Evolutionary conservation across 2,329 filamentous ascomycete species (phyloP).

Genomic region (Xylariaceae sp.): DNA sequence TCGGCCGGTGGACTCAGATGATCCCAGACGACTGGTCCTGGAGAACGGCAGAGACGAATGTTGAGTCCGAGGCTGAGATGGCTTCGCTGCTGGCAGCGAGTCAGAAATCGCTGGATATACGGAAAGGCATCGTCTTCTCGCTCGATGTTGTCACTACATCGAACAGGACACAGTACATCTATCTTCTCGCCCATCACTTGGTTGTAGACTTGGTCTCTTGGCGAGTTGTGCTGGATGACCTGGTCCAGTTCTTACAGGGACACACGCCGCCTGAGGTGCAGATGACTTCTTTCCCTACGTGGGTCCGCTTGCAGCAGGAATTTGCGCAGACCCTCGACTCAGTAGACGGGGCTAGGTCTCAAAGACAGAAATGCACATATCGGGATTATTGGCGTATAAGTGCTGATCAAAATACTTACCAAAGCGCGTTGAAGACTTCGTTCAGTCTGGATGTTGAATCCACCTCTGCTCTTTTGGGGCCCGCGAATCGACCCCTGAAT

Average conservation of each 20-base stretch:
- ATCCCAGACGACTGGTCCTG: constrained; percentile 1
- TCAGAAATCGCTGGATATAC: neutral
- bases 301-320: constrained; percentile 4
- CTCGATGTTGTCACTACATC: constrained; percentile 1
- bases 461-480: neutral
- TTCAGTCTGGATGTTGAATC: neutral
- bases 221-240: constrained; percentile 4
- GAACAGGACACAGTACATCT: no score
- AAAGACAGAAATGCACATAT: neutral
- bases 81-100: neutral
- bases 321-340: constrained; percentile 1
- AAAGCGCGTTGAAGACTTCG: neutral
- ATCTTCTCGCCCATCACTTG: no score
- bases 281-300: constrained; percentile 4
- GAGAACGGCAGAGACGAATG: no score
- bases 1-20: constrained; percentile 4
- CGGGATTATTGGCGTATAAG: neutral
- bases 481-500: neutral
- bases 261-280: neutral
- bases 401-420: no score
- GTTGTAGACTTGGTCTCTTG: constrained; percentile 6
- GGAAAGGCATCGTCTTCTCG: neutral
- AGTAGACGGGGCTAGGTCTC: neutral
- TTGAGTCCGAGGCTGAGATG: neutral
- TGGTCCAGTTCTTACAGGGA: neutral